phyloP scores from a whole-genome alignment of 805 yeast genomes.

The Saccharomyces cerevisiae region DNA sequence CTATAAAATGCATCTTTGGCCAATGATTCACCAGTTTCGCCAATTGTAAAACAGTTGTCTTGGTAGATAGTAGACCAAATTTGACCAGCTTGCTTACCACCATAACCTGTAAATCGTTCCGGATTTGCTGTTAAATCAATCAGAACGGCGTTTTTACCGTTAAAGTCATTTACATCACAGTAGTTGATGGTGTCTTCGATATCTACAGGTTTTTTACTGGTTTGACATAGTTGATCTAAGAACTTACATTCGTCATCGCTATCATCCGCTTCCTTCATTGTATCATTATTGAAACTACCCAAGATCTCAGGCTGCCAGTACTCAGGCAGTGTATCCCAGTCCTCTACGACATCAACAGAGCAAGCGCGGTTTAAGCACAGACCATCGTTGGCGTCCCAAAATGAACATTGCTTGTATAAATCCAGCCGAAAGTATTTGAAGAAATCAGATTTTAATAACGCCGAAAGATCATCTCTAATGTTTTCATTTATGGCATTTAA shows the following conservation, averaged over 20 bases:
- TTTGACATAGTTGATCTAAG: conserved; percentile 33
- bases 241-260: conserved; percentile 30
- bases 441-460: conserved; percentile 64
- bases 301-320: conserved; percentile 67
- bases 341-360: conserved; percentile 78
- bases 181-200: conserved; percentile 46
- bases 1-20: conserved; percentile 87
- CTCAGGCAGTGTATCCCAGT: conserved; percentile 62
- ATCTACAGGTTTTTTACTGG: conserved; percentile 12
- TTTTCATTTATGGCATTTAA: conserved; percentile 44
- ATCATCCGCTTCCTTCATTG: conserved; percentile 19
- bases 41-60: conserved; percentile 68
- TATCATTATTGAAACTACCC: conserved; percentile 31
- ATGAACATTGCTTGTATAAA: conserved; percentile 75
- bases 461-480: conserved; percentile 48
- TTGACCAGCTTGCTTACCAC: conserved; percentile 83
- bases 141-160: conserved; percentile 63
- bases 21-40: conserved; percentile 50
- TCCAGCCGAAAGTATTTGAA: conserved; percentile 84
- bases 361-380: conserved; percentile 83
- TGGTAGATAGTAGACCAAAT: conserved; percentile 90
- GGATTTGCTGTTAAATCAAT: conserved; percentile 85
- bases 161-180: conserved; percentile 55
- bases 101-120: conserved; percentile 93
- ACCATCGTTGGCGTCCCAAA: conserved; percentile 69